Conservation (phyloP, 257 asterid species). For the Solanum dulcamara region DNA sequence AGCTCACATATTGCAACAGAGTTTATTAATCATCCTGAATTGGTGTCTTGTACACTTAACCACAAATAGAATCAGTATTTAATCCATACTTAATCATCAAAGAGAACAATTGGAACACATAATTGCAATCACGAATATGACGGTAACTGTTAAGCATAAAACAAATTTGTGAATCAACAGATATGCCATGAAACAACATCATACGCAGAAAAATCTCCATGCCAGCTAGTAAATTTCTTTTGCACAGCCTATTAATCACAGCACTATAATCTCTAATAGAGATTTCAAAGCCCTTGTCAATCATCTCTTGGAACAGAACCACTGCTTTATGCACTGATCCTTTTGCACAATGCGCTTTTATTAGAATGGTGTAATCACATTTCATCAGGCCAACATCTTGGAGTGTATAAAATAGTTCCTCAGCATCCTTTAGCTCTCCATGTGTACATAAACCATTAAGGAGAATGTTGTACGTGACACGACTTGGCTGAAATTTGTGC, state of each 20-base stretch:
- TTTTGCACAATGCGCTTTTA: slow-evolving; percentile 72
- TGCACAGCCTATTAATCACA: slow-evolving; percentile 70
- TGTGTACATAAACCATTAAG: slow-evolving; percentile 51
- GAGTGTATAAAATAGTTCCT: slow-evolving; percentile 33
- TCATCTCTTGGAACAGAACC: slow-evolving; percentile 47
- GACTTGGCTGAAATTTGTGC: slow-evolving; percentile 35
- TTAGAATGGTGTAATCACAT: slow-evolving; percentile 52
- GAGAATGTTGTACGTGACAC: slow-evolving; percentile 50
- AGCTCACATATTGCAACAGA: background rate
- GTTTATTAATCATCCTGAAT: background rate
- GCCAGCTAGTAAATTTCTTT: slow-evolving; percentile 32
- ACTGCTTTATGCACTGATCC: slow-evolving; percentile 49
- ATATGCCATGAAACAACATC: slow-evolving; percentile 39
- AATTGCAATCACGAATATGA: slow-evolving; percentile 19
- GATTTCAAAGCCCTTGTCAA: slow-evolving; percentile 43
- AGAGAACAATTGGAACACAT: slow-evolving; percentile 25
- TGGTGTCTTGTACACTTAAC: background rate
- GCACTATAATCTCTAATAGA: slow-evolving; percentile 70
- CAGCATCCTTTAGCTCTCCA: slow-evolving; percentile 47
- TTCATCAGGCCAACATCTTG: slow-evolving; percentile 38
- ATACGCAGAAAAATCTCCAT: slow-evolving; percentile 37
- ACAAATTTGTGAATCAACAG: slow-evolving; percentile 39
- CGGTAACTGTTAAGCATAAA: slow-evolving; percentile 24
- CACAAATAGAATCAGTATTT: background rate
- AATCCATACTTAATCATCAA: slow-evolving; percentile 52